Evolutionary conservation across 2,329 filamentous ascomycete species (phyloP).

Genomic region (Aureobasidium melanogenum): DNA sequence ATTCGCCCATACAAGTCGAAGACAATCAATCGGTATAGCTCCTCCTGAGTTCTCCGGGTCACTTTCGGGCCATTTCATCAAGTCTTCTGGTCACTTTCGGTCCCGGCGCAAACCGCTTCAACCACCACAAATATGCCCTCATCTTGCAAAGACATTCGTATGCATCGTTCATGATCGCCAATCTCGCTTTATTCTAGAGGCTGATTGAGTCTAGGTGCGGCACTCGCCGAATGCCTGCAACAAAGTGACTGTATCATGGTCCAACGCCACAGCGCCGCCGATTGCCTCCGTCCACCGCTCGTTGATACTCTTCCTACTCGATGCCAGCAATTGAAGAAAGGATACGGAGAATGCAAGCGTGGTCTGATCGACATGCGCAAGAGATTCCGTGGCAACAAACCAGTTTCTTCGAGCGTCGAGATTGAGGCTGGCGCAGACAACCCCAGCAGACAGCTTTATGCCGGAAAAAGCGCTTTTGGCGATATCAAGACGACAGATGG

Average conservation of each 20-base stretch:
- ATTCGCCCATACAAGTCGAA: too few species aligned
- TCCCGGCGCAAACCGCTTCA: not conserved
- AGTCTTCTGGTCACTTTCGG: not conserved
- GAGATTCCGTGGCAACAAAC: constrained; percentile 88
- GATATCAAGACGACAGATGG: constrained; percentile 22
- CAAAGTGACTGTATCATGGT: constrained; percentile 95
- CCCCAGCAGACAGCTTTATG: constrained; percentile 64
- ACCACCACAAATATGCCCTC: constrained; percentile 62
- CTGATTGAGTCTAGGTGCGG: constrained; percentile 55
- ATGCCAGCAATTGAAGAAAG: constrained; percentile 89
- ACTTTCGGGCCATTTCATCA: too few species aligned
- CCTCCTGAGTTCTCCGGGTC: not conserved
- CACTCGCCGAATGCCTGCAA: constrained; percentile 89
- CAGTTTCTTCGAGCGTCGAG: constrained; percentile 61
- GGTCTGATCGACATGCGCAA: constrained; percentile 99
- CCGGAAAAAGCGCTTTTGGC: constrained; percentile 46
- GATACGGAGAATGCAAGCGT: constrained; percentile 89
- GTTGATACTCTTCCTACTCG: constrained; percentile 71
- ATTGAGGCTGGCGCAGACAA: constrained; percentile 43
- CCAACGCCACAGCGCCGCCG: constrained; percentile 73
- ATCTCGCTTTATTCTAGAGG: not conserved
- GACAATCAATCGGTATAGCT: not conserved
- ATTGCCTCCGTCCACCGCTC: constrained; percentile 79
- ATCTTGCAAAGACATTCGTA: constrained; percentile 95
- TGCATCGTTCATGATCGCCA: constrained; percentile 26